Evolutionary conservation across 2,329 filamentous ascomycete genomes (phyloP), one percentile per base, ranked within the genome.

Genomic region (Fusarium sororula): DNA sequence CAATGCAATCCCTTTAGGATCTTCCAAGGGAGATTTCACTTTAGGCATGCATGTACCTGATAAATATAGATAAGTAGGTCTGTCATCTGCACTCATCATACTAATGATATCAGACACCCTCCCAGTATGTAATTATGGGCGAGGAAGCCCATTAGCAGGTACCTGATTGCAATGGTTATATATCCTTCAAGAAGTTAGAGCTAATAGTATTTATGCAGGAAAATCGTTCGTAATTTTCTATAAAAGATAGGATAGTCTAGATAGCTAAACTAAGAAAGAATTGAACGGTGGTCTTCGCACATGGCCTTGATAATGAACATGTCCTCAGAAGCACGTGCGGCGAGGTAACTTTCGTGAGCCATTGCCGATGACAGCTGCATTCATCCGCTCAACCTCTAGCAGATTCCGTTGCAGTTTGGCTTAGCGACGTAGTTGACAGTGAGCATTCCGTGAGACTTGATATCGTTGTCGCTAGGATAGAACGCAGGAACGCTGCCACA

Each of bases 1-100:
- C 15, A 5, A 12, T 24, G 6, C n/a, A 3, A 12, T 24, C 15
- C 15, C 15, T 24, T 17, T 0, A 12, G 41, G 5, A 15, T 5
- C 18, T 1, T 22, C 44, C 28, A 26, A 48, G 13, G 45, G 20
- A n/a, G 26, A n/a, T 12, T 4, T 48, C 13, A n/a, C 6, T 22
- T 30, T 6, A 15, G 13, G 6, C 20, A 47, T 9, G 44, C 24
- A 20, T 20, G 20, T 15, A 28, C 3, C 3, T 15, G 15, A 7
- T 28, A 6, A 3, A 28, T 22, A 15, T 3, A 9, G 6, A 28
- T 8, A 6, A 10, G 6, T 14, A 28, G 9, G 9, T 10, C 5
- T 15, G 8, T 22, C 4, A 22, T 22, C 26, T 22, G 7, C 3
- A 7, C 45, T 22, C 9, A 22, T 22, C 4, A 10, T 47, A 28